These are phyloP conservation scores for Blastobotrys aristatus DNA, from an alignment of 1,139 yeast genomes.

Conservation along the genomic window DNA sequence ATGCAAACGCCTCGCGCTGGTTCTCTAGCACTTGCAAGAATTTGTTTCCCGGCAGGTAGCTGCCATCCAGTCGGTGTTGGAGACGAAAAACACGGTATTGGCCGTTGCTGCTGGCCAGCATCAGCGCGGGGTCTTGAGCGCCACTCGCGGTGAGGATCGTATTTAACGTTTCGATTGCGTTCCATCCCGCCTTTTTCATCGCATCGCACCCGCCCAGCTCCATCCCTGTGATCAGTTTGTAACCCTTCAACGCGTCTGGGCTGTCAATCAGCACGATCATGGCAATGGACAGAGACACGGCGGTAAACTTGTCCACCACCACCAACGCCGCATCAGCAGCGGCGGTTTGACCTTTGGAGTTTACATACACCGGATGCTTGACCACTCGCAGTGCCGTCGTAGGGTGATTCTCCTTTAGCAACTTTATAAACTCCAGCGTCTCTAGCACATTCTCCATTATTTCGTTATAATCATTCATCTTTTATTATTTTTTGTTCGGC, in stretches of 20 bases:
- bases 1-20: neutral
- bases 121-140: neutral
- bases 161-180: neutral
- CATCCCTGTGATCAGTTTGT: neutral
- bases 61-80: neutral
- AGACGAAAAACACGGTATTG: neutral
- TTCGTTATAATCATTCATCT: neutral
- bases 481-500: no score
- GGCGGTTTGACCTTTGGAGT: neutral
- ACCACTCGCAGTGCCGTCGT: neutral
- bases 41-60: neutral
- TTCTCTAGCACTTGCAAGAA: neutral
- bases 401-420: neutral
- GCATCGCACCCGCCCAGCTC: neutral
- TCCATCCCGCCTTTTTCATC: neutral
- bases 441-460: neutral
- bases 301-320: neutral
- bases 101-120: constrained; percentile 2
- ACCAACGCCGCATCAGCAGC: neutral
- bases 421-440: neutral
- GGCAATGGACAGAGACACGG: neutral
- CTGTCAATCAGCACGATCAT: neutral
- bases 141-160: neutral
- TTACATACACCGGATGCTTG: neutral
- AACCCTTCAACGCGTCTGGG: neutral